Conservation (phyloP, 2,329 filamentous ascomycete genomes). For the Colletotrichum trifolii region DNA sequence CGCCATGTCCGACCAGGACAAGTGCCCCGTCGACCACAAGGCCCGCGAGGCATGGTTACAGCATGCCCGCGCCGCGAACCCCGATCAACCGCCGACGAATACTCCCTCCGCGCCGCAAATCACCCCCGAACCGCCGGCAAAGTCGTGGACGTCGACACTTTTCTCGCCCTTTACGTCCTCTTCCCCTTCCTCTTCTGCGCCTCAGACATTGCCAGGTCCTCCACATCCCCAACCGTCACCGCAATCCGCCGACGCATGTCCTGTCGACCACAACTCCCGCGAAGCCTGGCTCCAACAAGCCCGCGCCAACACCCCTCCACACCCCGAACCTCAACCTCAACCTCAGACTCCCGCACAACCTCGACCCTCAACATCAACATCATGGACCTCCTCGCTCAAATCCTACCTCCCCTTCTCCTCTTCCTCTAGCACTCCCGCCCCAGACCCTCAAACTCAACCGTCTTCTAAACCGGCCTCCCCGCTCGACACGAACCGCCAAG, state of each 20-base stretch:
- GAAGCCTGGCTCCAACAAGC: conserved; percentile 86
- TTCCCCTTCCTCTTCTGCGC: conserved; percentile 49
- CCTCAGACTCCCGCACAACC: conserved; percentile 25
- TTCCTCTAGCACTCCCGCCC: conserved; percentile 36
- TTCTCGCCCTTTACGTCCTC: conserved; percentile 36
- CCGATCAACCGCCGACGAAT: conserved; percentile 42
- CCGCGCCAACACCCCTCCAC: conserved; percentile 54
- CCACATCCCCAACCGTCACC: conserved; percentile 21
- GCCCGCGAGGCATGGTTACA: conserved; percentile 88
- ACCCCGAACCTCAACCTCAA: conserved; percentile 34
- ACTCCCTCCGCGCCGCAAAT: conserved; percentile 41
- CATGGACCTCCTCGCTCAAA: conserved; percentile 57
- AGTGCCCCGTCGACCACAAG: conserved; percentile 55
- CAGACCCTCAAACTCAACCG: conserved; percentile 30
- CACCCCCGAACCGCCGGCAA: conserved; percentile 37
- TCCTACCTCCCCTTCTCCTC: conserved; percentile 56
- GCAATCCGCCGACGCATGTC: conserved; percentile 66
- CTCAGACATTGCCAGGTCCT: conserved; percentile 44
- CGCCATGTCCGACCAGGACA: conserved; percentile 16
- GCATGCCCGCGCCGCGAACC: conserved; percentile 68
- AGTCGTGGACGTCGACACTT: neutral
- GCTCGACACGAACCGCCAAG: conserved; percentile 75
- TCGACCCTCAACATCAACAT: conserved; percentile 42
- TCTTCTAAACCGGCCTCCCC: conserved; percentile 26
- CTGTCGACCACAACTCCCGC: conserved; percentile 90